Evolutionary conservation across 345 rosid genomes (phyloP), one percentile per base, ranked within the genome.

Genomic region (Eucalyptus fibrosa): DNA sequence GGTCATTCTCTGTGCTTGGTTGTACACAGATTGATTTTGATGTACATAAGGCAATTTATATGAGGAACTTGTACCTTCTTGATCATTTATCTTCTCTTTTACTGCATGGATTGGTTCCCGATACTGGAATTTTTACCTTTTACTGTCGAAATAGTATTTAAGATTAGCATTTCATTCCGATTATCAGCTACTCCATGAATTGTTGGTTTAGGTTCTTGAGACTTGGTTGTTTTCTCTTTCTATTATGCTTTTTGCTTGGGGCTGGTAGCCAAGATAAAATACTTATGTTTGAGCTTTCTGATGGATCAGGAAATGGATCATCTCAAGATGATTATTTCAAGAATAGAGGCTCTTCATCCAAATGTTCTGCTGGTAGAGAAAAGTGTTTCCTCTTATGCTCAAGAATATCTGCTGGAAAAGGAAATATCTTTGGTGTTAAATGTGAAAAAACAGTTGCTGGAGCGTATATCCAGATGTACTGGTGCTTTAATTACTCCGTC

Each of bases 291-390:
- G 50, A 21, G 30, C 89, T 89, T 87, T 30, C 89, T 87, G 90
- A 62, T 89, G 90, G 92, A 59, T 59, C 94, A 98, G 99, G 99
- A 95, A 94, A 95, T 94, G 83, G 95, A 97, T 91, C 97, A 98
- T 92, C 95, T 98, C 53, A 97, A 96, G 95, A 95, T 90, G 94
- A 91, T 98, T 87, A 96, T 93, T 69, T 92, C 95, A 40, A 97
- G 96, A 91, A 97, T 98, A 89, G 98, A 98, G 93, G 94, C 96
- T 62, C 96, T 96, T 89, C 99, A 93, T 89, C 99, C 99, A 72
- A 97, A 98, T 92, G 98, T 98, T 88, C 91, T 98, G 86, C 92
- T 98, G 77, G 99, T 98, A 86, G 99, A 98, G 91, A 98, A 97
- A 92, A 98, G 97, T 90, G 99, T 95, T 19, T 98, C 99, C 88